Base-by-base conservation (phyloP, 192 early-diverging fungal genomes). In the Umbelopsis sp. region DNA sequence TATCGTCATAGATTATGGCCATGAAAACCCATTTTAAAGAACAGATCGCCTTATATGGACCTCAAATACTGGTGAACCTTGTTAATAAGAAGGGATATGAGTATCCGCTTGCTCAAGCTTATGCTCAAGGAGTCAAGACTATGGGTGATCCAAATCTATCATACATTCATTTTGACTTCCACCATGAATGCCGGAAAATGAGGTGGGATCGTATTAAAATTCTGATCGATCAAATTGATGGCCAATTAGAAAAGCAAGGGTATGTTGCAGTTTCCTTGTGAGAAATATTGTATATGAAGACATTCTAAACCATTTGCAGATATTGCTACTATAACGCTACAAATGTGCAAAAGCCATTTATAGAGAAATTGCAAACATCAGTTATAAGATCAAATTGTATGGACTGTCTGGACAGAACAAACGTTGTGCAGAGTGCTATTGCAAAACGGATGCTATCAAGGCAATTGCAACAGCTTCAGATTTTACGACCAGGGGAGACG, bases 391-490 rank as follows among this genome's bases (percentile, higher is more conserved):
- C 96, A 2, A 99, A 99, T 80, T 99, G 98, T 81, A 97, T 99
- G 92, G 98, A 99, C 82, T 99, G 98, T 78, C 81, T 99, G 41
- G 98, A 99, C 76, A 91, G 98, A 72, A 99, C 98, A 32, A 99
- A 99, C 75, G 97, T 99, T 25, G 96, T 98, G 21, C 98, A 99
- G 76, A 92, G 91, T 26, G 92, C 96, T 38, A 79, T 99, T 34
- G 95, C 96, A 14, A 85, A 91, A 29, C 80, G 77, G 52, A 77
- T 91, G 1, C 83, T 99, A 59, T 87, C 86, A 43, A 71, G 77
- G 53, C 94, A 97, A 83, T 83, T 99, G 29, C 56, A 62, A n/a
- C 25, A 62, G 26, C 31, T 62, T 7, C 8, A 34, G 14, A 62
- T 62, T 14, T 62, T 62, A 31, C 20, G 29, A 32, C 31, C 56